Percentiles rank a stretch among this genome's conserved stretches.
These are phyloP conservation scores for Hirschioporus abietinus DNA, from an alignment of 768 basidiomycete genomes.

Conservation along the genomic window DNA sequence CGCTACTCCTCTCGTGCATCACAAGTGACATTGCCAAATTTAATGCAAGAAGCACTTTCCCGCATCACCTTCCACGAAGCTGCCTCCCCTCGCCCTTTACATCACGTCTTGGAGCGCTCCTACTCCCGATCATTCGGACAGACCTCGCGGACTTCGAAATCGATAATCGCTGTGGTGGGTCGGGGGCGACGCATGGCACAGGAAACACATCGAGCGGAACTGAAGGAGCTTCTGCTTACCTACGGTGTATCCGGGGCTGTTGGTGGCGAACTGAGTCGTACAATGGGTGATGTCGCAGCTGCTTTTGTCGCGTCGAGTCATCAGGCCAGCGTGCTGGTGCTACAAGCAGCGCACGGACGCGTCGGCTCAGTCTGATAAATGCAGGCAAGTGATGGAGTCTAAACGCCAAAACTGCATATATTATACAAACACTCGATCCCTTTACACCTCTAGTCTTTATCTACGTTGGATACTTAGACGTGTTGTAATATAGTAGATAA, in stretches of 20 bases:
- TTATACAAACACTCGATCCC: not conserved
- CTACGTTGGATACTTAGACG: not conserved
- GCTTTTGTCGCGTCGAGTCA: constrained; percentile 54
- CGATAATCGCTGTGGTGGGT: constrained; percentile 62
- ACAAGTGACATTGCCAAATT: constrained; percentile 20
- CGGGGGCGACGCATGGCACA: constrained; percentile 68
- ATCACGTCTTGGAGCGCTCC: constrained; percentile 40
- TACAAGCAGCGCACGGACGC: constrained; percentile 38
- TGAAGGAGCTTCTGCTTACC: constrained; percentile 42
- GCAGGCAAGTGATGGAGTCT: not conserved
- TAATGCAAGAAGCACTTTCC: constrained; percentile 40
- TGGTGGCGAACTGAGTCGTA: constrained; percentile 58
- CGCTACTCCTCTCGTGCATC: constrained; percentile 40
- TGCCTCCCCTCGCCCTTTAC: constrained; percentile 50
- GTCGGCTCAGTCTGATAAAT: not conserved
- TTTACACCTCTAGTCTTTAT: not conserved
- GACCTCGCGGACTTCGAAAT: constrained; percentile 24
- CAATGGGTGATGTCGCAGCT: constrained; percentile 71
- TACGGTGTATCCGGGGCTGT: constrained; percentile 29
- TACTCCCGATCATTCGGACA: constrained; percentile 22
- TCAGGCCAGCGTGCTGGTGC: constrained; percentile 45
- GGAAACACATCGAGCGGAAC: constrained; percentile 54
- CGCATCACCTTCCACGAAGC: constrained; percentile 58
- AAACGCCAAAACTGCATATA: not conserved
- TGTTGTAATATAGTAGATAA: not conserved